These are phyloP conservation scores for Jamesozyma spencerorum DNA, from an alignment of 805 yeast species.

Conservation along the genomic window DNA sequence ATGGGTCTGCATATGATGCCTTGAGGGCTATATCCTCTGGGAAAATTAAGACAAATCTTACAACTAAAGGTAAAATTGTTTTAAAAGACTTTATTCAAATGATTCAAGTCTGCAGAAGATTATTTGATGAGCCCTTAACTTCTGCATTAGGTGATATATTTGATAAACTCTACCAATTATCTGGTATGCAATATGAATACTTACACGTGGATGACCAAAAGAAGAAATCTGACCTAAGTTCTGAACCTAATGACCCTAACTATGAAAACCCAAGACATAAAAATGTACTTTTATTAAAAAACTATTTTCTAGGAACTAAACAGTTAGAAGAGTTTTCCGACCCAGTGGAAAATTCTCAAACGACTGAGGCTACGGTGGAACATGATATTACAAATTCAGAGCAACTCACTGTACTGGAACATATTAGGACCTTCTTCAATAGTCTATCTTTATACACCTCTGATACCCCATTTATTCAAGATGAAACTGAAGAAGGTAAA, in stretches of 20 bases:
- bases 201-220: constrained; percentile 20
- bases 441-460: constrained; percentile 31
- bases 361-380: neutral
- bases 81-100: constrained; percentile 17
- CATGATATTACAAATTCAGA: neutral
- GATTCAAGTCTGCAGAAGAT: constrained; percentile 17
- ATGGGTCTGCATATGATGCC: constrained; percentile 10
- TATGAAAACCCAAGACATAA: constrained; percentile 24
- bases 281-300: constrained; percentile 19
- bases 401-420: constrained; percentile 5
- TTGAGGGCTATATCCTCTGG: constrained; percentile 10
- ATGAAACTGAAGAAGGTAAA: constrained; percentile 11
- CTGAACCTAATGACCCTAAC: constrained; percentile 6
- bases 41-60: constrained; percentile 9
- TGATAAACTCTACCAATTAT: constrained; percentile 23
- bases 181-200: constrained; percentile 25
- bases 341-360: constrained; percentile 2
- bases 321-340: constrained; percentile 3
- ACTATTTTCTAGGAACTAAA: constrained; percentile 15
- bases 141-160: constrained; percentile 17
- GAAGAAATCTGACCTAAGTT: neutral
- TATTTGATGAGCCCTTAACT: constrained; percentile 5
- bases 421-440: constrained; percentile 29
- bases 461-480: constrained; percentile 11
- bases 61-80: constrained; percentile 15